These are phyloP conservation scores for Triticum urartu DNA, from an alignment of 176 grass and related monocot species.

Conservation along the genomic window DNA sequence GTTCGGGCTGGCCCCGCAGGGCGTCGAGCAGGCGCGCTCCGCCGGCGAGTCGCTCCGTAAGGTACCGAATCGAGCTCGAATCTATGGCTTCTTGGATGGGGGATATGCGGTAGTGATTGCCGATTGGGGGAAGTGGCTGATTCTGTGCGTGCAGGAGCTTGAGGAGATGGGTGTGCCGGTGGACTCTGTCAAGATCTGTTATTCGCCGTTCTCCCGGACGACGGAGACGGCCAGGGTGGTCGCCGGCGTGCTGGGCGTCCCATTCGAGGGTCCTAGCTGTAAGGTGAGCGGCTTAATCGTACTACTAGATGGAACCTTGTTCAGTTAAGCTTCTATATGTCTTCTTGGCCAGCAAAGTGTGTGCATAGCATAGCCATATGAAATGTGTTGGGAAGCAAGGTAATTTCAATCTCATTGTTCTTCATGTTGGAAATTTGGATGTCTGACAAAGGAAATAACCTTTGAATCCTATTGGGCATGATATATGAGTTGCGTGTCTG, in stretches of 20 bases:
- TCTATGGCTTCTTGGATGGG: neutral
- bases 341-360: no score
- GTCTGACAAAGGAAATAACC: no score
- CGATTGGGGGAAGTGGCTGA: neutral
- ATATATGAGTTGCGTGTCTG: no score
- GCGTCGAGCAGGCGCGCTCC: slow-evolving; percentile 67
- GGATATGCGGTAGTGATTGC: neutral
- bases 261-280: slow-evolving; percentile 57
- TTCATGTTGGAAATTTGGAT: neutral
- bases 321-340: no score
- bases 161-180: slow-evolving; percentile 44
- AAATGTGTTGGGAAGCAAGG: neutral
- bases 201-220: slow-evolving; percentile 84
- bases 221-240: slow-evolving; percentile 68
- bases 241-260: slow-evolving; percentile 55
- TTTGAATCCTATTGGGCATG: neutral
- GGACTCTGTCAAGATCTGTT: slow-evolving; percentile 59
- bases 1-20: slow-evolving; percentile 65
- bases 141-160: slow-evolving; percentile 48
- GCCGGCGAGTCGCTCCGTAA: slow-evolving; percentile 59
- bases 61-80: slow-evolving; percentile 23
- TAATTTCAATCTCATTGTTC: neutral
- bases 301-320: neutral
- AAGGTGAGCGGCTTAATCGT: slow-evolving; percentile 31
- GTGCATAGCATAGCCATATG: neutral